A percentile compares a stretch with the other conserved stretches of the same genome.
phyloP scores from a whole-genome alignment of 768 basidiomycete species.

The Rossbeevera mucosa region DNA sequence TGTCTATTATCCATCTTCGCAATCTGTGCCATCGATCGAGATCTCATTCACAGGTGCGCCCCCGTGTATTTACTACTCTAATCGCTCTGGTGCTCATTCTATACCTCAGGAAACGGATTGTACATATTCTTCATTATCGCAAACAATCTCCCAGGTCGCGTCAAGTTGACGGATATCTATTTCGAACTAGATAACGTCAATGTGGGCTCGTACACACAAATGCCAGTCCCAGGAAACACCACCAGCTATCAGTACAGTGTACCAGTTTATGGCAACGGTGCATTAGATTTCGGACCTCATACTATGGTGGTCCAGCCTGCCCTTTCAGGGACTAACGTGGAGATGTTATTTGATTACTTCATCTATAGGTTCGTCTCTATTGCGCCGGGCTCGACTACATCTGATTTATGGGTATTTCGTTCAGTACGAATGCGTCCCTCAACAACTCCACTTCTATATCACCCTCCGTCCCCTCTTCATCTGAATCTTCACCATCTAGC shows the following conservation, averaged over 20 bases:
- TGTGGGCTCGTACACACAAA: conserved; percentile 3
- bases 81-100: neutral
- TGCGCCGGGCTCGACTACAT: neutral
- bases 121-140: conserved; percentile 19
- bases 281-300: neutral
- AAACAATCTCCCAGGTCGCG: neutral
- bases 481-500: neutral
- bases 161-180: neutral
- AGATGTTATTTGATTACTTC: conserved; percentile 16
- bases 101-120: conserved; percentile 7
- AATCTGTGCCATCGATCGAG: neutral
- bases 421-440: conserved; percentile 3
- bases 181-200: conserved; percentile 8
- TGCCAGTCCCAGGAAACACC: neutral
- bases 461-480: neutral
- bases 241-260: conserved; percentile 13
- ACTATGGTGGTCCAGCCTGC: neutral
- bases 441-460: too few relatives aligned
- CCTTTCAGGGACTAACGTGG: neutral
- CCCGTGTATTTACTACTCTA: neutral
- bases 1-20: neutral
- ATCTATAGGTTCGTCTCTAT: conserved; percentile 12
- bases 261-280: conserved; percentile 10
- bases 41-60: conserved; percentile 13
- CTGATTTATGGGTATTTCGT: neutral